Evolutionary conservation across 495 filamentous ascomycete genomes (phyloP).

Genomic region (Penicillium angulare): DNA sequence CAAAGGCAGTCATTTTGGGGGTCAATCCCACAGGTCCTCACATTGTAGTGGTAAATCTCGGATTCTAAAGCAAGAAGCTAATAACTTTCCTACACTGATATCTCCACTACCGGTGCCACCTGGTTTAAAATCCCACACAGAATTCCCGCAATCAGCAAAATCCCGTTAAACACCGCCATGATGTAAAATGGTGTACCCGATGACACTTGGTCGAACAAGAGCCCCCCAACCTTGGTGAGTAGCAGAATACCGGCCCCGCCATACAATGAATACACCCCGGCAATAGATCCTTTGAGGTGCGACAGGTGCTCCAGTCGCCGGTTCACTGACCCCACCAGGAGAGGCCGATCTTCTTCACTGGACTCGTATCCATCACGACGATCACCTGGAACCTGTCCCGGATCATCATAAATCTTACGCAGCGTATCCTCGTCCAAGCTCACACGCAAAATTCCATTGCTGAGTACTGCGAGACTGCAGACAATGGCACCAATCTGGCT

Average conservation of each 20-base stretch:
- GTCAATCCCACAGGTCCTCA: no score
- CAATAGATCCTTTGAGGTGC: constrained; percentile 86
- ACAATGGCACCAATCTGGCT: constrained; percentile 96
- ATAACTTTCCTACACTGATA: constrained; percentile 1
- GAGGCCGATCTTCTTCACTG: constrained; percentile 34
- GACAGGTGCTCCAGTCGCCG: constrained; percentile 30
- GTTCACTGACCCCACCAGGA: constrained; percentile 22
- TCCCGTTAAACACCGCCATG: constrained; percentile 82
- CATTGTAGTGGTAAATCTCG: no score
- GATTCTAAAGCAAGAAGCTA: neutral
- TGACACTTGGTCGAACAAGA: constrained; percentile 70
- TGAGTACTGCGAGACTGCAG: constrained; percentile 82
- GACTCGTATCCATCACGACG: constrained; percentile 15
- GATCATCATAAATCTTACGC: constrained; percentile 29
- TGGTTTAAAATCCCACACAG: constrained; percentile 33
- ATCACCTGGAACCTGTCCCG: neutral
- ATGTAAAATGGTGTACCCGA: constrained; percentile 84
- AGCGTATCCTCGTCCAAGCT: constrained; percentile 36
- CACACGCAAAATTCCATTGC: constrained; percentile 64
- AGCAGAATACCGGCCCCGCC: constrained; percentile 90
- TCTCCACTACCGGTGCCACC: constrained; percentile 10
- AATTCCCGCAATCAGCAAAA: constrained; percentile 60
- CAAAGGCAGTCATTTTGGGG: no score
- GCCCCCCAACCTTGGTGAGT: constrained; percentile 89
- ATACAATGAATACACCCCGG: constrained; percentile 86